phyloP scores from a whole-genome alignment of 148 eudicot genomes.

The Vaccinium vitisidaea region DNA sequence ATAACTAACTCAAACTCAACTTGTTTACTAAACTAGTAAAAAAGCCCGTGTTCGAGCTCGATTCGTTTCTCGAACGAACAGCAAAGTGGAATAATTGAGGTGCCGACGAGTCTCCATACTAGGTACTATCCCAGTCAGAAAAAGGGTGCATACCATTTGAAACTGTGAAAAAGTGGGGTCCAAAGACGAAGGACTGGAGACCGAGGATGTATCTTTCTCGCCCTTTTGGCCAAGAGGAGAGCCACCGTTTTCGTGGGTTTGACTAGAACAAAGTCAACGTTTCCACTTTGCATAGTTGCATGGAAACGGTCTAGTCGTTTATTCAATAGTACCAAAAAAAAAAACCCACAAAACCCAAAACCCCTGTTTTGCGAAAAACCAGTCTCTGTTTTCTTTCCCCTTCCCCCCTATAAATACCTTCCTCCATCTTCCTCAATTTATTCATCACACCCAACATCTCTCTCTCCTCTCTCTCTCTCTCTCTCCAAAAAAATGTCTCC shows the following conservation, averaged over 20 bases:
- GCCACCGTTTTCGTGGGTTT: neutral
- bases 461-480: neutral
- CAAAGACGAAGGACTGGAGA: too few species aligned
- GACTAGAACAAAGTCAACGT: neutral
- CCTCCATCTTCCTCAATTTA: neutral
- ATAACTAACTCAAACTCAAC: too few species aligned
- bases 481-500: slow-evolving; percentile 4
- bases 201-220: too few species aligned
- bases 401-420: neutral
- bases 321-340: neutral
- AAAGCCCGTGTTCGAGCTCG: too few species aligned
- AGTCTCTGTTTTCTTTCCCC: neutral
- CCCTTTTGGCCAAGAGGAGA: neutral
- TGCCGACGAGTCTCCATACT: too few species aligned
- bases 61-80: neutral
- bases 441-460: neutral
- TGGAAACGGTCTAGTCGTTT: neutral
- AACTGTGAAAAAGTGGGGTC: neutral
- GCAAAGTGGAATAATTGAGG: neutral
- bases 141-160: neutral
- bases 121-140: too few species aligned
- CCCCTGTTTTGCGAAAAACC: neutral
- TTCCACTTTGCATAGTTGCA: neutral
- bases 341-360: neutral
- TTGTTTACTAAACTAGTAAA: too few species aligned